Base-by-base conservation (phyloP, 2,329 filamentous ascomycete genomes). In the Botrytis medusae region DNA sequence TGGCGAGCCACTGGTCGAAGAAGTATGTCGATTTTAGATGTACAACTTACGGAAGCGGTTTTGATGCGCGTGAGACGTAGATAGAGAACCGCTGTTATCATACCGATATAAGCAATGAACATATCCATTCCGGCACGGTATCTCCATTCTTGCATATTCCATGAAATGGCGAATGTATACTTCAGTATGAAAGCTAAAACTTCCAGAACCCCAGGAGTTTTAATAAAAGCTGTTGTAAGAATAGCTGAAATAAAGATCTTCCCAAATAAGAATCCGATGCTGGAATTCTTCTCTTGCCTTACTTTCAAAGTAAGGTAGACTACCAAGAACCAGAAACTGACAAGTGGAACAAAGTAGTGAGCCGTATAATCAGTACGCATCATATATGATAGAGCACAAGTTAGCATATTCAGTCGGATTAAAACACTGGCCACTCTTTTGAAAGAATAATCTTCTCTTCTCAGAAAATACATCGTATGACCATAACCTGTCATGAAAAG, bases 401-500 rank as follows among this genome's bases (percentile, higher is more conserved):
- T 86, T 12, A 91, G 82, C 2, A 88, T 79, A 77, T 91, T 92
- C 18, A 89, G 82, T 3, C 88, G 86, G 57, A 90, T 82, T 42
- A 92, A 77, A 10, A 90, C 86, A 4, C 80, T 79, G 2, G 83
- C 83, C n/a, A 88, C 81, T 34, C 89, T 85, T 46, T 83, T 82
- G 44, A 87, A 77, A 0, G 89, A 89, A 78, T 86, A 90, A 78
- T 92, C 88, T 46, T 82, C 82, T 70, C 84, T 89, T 69, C 82
- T 82, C 14, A 90, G 80, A 74, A 91, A 87, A 78, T 88, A 90
- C 12, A 85, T 81, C 0, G 89, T 85, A 77, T 92, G 89, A 1
- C 89, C 88, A 76, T 87, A 91, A 12, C 86, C 87, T 25, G 87
- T 89, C 75, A 91, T 83, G 79, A 91, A 91, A 42, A 92, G 83